Base-by-base conservation (phyloP, 768 basidiomycete genomes). In the Hydnomerulius pinastri region DNA sequence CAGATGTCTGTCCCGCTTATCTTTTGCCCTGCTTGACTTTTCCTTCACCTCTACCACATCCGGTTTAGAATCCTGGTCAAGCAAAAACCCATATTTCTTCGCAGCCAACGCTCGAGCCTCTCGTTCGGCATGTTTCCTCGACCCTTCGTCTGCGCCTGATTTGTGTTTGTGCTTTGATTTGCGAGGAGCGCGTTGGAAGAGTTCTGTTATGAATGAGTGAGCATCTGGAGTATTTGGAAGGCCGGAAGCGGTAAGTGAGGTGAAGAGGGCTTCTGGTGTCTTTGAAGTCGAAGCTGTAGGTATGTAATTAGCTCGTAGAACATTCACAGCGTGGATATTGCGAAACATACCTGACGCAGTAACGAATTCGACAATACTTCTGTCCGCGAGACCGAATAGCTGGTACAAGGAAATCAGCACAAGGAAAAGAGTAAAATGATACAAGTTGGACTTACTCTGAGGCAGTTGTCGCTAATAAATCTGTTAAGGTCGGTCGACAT, bases 381-480 rank as follows among this genome's bases (percentile, higher is more conserved):
- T 77, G 71, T 96, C 90, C 18, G 93, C 85, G 39, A 91, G 79
- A 48, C 90, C 90, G 59, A 95, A 87, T 58, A 93, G 79, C 90
- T 92, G 58, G 12, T 52, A 24, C 12, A 32, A 46, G 2, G n/a
- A 23, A n/a, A n/a, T 50, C 3, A 42, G 40, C 6, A 44, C 56
- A n/a, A 54, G 48, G n/a, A n/a, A 41, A 12, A 21, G 17, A n/a
- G 18, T 9, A 11, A 1, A 41, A n/a, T 25, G 20, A n/a, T 46
- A n/a, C 13, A 11, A 33, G 15, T n/a, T 35, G 8, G 29, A 9
- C 83, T 57, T 61, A 88, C 88, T 51, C 75, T 77, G 51, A 90
- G 77, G 44, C 80, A 80, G 68, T 89, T 89, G 71, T 91, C 89
- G 70, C 84, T 87, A 55, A 91, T 82, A 65, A 86, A 91, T 51